Evolutionary conservation across 2,329 filamentous ascomycete genomes (phyloP).

Genomic region (Celoporthe dispersa): DNA sequence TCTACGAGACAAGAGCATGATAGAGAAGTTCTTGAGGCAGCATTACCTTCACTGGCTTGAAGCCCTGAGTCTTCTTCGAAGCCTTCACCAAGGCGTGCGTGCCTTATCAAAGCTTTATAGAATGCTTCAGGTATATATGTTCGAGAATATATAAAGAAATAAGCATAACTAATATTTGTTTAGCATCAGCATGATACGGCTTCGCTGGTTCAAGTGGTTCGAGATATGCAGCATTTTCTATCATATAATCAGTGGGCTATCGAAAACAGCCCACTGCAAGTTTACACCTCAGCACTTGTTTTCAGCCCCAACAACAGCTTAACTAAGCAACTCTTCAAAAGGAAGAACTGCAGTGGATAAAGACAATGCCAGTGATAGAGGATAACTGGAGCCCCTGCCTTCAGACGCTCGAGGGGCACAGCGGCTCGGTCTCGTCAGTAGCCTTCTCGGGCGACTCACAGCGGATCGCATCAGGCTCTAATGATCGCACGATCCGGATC

Average conservation of each 20-base stretch:
- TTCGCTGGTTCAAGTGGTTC: constrained; percentile 29
- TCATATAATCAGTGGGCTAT: constrained; percentile 32
- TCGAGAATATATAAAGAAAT: constrained; percentile 1
- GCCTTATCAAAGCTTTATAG: constrained; percentile 32
- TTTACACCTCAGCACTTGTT: constrained; percentile 30
- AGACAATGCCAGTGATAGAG: neutral
- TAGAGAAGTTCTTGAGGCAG: constrained; percentile 40
- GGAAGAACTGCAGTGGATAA: constrained; percentile 28
- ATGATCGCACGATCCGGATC: neutral
- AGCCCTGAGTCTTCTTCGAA: constrained; percentile 42
- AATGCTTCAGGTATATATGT: constrained; percentile 28
- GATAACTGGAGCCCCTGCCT: constrained; percentile 21
- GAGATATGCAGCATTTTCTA: constrained; percentile 40
- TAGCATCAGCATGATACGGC: constrained; percentile 17
- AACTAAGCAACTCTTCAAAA: constrained; percentile 21
- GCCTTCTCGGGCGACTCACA: constrained; percentile 24
- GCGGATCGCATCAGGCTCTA: neutral
- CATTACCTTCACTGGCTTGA: constrained; percentile 51
- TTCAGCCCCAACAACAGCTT: constrained; percentile 29
- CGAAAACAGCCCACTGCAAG: constrained; percentile 29
- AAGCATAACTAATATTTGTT: neutral
- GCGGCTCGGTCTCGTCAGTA: neutral
- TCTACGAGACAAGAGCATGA: constrained; percentile 34
- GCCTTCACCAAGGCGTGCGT: constrained; percentile 34
- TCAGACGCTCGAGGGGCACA: constrained; percentile 22